phyloP scores from a whole-genome alignment of 1,139 yeast species.

The Chernovozyma aurita region DNA sequence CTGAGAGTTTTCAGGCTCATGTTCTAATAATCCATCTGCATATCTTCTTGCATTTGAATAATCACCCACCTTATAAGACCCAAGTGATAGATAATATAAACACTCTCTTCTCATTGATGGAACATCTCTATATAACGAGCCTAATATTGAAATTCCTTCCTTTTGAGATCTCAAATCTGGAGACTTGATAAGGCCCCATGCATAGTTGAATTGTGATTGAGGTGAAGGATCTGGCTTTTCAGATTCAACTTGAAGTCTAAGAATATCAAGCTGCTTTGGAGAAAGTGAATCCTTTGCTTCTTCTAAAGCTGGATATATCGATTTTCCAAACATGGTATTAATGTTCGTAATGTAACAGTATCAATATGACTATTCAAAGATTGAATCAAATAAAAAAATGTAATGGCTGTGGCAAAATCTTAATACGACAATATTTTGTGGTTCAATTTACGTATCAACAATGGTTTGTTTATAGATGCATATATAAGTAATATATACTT shows the following conservation, averaged over 20 bases:
- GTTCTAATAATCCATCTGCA: slow-evolving; percentile 67
- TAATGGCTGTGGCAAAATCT: too few species aligned
- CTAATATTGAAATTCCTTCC: slow-evolving; percentile 72
- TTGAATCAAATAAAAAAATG: too few species aligned
- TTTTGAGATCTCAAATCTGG: slow-evolving; percentile 57
- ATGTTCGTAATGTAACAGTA: too few species aligned
- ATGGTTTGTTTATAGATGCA: too few species aligned
- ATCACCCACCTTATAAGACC: slow-evolving; percentile 85
- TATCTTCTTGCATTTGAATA: slow-evolving; percentile 82
- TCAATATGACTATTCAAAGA: too few species aligned
- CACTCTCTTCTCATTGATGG: slow-evolving; percentile 87
- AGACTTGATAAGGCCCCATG: slow-evolving; percentile 92
- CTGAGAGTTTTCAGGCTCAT: slow-evolving; percentile 83
- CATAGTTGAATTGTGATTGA: slow-evolving; percentile 87
- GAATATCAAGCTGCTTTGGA: slow-evolving; percentile 66
- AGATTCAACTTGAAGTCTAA: slow-evolving; percentile 71
- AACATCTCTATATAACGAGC: slow-evolving; percentile 70
- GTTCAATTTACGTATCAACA: too few species aligned
- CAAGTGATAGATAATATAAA: slow-evolving; percentile 80
- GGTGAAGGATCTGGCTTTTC: slow-evolving; percentile 79
- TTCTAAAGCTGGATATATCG: slow-evolving; percentile 37
- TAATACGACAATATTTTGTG: too few species aligned
- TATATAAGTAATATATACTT: too few species aligned
- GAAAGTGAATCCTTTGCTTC: slow-evolving; percentile 57
- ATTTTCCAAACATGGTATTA: slow-evolving; percentile 10